Evolutionary conservation across 2,329 filamentous ascomycete genomes (phyloP).

Genomic region (Paecilomyces sp.): DNA sequence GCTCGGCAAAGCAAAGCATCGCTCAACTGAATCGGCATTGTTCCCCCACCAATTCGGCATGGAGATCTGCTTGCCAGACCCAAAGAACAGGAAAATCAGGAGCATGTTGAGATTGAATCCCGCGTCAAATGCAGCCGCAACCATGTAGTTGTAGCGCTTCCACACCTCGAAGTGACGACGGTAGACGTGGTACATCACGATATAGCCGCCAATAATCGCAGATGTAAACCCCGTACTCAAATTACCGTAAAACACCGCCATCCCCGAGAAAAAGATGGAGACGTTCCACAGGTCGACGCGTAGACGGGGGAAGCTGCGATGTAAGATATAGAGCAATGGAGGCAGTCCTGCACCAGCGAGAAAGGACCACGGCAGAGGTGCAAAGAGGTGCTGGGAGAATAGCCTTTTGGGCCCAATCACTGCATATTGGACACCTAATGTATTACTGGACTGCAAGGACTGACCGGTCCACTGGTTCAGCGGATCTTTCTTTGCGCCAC

Average conservation of each 20-base stretch:
- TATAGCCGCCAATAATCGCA: conserved; percentile 52
- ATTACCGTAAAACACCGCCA: conserved; percentile 54
- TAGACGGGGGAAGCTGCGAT: conserved; percentile 46
- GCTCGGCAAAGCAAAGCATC: conserved; percentile 49
- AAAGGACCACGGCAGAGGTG: conserved; percentile 23
- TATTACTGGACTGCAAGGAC: conserved; percentile 44
- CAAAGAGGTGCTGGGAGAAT: conserved; percentile 21
- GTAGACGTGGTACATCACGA: conserved; percentile 55
- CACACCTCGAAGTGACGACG: conserved; percentile 50
- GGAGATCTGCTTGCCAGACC: conserved; percentile 47
- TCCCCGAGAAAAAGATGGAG: conserved; percentile 54
- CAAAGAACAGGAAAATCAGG: conserved; percentile 55
- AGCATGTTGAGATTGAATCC: conserved; percentile 58
- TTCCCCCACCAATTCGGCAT: conserved; percentile 64
- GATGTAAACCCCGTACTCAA: conserved; percentile 54
- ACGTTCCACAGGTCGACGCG: conserved; percentile 55
- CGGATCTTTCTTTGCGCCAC: conserved; percentile 45
- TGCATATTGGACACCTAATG: conserved; percentile 54
- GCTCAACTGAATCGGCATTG: conserved; percentile 46
- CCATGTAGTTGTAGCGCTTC: conserved; percentile 55
- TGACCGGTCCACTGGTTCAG: conserved; percentile 58
- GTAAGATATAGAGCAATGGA: conserved; percentile 41
- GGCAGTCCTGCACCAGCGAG: conserved; percentile 23
- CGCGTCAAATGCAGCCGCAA: conserved; percentile 56
- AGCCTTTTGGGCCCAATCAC: conserved; percentile 39